Percentiles rank a stretch among this genome's conserved stretches.
These are phyloP conservation scores for Mucor velutinosus DNA, from an alignment of 371 early-diverging fungal genomes.

Conservation along the genomic window DNA sequence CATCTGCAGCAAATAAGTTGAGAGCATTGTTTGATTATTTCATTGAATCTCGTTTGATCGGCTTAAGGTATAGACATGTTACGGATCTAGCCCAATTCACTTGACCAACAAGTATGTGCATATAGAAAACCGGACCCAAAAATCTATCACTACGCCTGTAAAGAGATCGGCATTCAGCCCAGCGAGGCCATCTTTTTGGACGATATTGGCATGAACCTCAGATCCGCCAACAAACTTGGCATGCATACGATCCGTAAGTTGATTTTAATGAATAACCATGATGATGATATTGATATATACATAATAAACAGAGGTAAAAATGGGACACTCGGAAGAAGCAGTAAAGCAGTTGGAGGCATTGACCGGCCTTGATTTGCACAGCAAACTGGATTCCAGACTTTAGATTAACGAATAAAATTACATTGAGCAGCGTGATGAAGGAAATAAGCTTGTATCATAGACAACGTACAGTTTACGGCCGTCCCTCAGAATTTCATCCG, in stretches of 20 bases:
- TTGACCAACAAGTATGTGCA: neutral
- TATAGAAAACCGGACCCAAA: constrained; percentile 72
- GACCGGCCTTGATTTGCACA: constrained; percentile 40
- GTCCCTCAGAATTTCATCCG: constrained; percentile 23
- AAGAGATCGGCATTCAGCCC: constrained; percentile 60
- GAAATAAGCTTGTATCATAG: constrained; percentile 18
- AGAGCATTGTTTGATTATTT: constrained; percentile 46
- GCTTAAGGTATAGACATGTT: constrained; percentile 25
- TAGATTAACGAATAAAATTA: constrained; percentile 9
- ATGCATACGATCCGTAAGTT: constrained; percentile 65
- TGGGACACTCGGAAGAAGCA: constrained; percentile 64
- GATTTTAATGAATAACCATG: neutral
- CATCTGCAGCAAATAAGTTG: constrained; percentile 33
- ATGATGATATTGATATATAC: constrained; percentile 3
- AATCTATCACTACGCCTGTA: constrained; percentile 65
- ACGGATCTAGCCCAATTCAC: neutral
- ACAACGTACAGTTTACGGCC: constrained; percentile 26
- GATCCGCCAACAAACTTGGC: constrained; percentile 65
- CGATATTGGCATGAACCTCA: constrained; percentile 77
- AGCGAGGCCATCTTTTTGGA: constrained; percentile 71
- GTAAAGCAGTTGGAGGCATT: constrained; percentile 51
- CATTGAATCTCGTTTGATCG: constrained; percentile 48
- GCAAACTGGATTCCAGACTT: constrained; percentile 17
- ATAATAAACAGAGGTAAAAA: constrained; percentile 47
- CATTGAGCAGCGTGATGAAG: neutral